Evolutionary conservation across 2,329 filamentous ascomycete genomes (phyloP), one percentile per base, ranked within the genome.

Genomic region (Fusarium poae): DNA sequence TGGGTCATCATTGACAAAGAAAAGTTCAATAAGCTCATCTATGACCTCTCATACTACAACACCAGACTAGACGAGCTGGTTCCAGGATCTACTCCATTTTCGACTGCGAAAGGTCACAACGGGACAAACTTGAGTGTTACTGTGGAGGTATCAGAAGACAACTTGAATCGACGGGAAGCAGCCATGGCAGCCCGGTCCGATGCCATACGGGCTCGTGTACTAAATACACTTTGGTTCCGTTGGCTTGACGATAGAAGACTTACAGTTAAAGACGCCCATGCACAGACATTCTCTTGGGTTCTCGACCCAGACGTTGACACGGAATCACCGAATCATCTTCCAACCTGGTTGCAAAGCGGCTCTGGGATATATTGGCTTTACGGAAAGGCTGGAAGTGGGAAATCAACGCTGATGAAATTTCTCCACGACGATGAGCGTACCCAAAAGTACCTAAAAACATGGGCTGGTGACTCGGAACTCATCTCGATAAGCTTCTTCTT

Each of bases 361-460:
- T 13, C 23, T 15, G 27, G 55, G 1, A 16, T 55, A 15, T 55
- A 57, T 5, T 57, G 55, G 49, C 1, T 57, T 0, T 44, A 9
- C 3, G 55, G 55, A 1, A 44, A 56, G 5, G 34, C 57, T 0
- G 57, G 51, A 2, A 59, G 51, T 0, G 57, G 51, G 4, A 59
- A 59, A 15, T 59, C 51, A 0, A 59, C 57, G 0, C 9, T 57
- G 1, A 59, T 59, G 51, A 59, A 59, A 1, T 20, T 51, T 4
- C 3, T 59, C 2, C 16, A n/a, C 6, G 4, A 32, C 4, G 18
- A 54, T 15, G 2, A 2, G 0, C 2, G 16, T 1, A 57, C 21
- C 0, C 9, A 11, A 1, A 0, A 21, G 3, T 21, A 39, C 0
- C 5, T 57, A 0, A 3, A 3, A 7, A 2, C 1, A 0, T 48